A percentile compares a stretch with the other conserved stretches of the same genome.
Conservation (phyloP, 2,329 filamentous ascomycete genomes). For the Anisogramma anomala region DNA sequence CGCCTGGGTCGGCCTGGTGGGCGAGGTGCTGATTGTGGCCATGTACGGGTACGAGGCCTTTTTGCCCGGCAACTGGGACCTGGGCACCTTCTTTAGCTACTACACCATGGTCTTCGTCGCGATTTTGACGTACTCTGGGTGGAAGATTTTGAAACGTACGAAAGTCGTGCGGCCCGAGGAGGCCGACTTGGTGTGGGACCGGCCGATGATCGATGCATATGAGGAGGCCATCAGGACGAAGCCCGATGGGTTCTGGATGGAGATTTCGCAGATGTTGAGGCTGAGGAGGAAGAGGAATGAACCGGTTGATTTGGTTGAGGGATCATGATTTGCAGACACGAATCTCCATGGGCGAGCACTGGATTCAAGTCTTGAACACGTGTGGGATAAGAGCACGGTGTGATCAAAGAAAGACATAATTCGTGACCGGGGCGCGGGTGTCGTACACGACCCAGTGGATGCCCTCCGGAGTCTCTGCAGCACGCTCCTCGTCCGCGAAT, state of each 20-base stretch:
- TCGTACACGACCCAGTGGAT: too few relatives aligned
- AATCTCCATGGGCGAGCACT: too few relatives aligned
- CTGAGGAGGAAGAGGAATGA: conserved; percentile 21
- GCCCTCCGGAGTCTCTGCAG: too few relatives aligned
- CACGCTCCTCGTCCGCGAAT: too few relatives aligned
- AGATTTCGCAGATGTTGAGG: conserved; percentile 36
- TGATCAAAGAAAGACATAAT: too few relatives aligned
- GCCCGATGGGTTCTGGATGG: conserved; percentile 43
- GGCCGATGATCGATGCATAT: conserved; percentile 27
- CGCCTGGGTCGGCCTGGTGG: conserved; percentile 33
- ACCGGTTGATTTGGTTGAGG: not conserved
- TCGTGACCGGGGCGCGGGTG: too few relatives aligned
- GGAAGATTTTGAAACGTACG: conserved; percentile 54
- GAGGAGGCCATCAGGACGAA: conserved; percentile 38
- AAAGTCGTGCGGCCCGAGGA: conserved; percentile 38
- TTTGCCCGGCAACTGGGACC: conserved; percentile 19
- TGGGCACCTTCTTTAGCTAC: conserved; percentile 29
- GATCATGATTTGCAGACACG: too few relatives aligned
- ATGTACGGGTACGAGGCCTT: conserved; percentile 43
- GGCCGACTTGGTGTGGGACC: conserved; percentile 20
- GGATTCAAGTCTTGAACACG: too few relatives aligned
- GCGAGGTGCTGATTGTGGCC: conserved; percentile 33
- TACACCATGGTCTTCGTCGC: conserved; percentile 46
- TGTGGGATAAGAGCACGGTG: too few relatives aligned
- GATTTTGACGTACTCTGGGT: conserved; percentile 41